Evolutionary conservation across 768 basidiomycete species (phyloP), one percentile per base, ranked within the genome.

Genomic region (Calocera viscosa): DNA sequence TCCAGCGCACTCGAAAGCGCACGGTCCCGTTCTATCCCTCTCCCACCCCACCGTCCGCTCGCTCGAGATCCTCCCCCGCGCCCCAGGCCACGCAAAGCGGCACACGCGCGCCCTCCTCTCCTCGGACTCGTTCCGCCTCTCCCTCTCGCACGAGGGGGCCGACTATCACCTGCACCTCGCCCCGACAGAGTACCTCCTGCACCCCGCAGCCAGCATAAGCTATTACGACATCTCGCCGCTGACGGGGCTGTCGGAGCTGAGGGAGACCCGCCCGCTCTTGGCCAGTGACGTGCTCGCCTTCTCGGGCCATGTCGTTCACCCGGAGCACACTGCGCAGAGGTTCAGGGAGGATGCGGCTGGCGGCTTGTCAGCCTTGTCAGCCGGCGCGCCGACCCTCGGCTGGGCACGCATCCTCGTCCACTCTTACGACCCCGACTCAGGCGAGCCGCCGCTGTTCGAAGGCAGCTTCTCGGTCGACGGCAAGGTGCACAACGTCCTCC

Each of bases 331-430:
- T 5, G 74, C 75, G 2, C 75, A 76, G 19, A 82, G 86, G 41
- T 78, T 87, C 80, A 81, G 82, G 30, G 84, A 86, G 72, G 88
- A 88, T 73, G 79, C 81, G 24, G 86, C 83, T 3, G 81, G 84
- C 53, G 81, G 82, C 26, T 71, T 81, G 2, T 80, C 77, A 14
- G 28, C 16, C 17, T 64, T 24, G 12, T 32, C 33, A 33, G 47
- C 12, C 35, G 35, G 26, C 71, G 40, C 75, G 73, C 64, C 73
- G 80, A 53, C 80, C 80, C 78, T 87, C 12, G 91, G 91, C 28
- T 89, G 87, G 84, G 90, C 89, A 19, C 84, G 88, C 24, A 84
- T 94, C 70, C 83, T 87, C 76, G 81, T 91, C 1, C 84, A 89
- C 73, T 76, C 85, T 71, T 82, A 86, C 63, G 82, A 87, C 71